These are phyloP conservation scores for Pterocarpus santalinus DNA, from an alignment of 306 rosid species.

Conservation along the genomic window DNA sequence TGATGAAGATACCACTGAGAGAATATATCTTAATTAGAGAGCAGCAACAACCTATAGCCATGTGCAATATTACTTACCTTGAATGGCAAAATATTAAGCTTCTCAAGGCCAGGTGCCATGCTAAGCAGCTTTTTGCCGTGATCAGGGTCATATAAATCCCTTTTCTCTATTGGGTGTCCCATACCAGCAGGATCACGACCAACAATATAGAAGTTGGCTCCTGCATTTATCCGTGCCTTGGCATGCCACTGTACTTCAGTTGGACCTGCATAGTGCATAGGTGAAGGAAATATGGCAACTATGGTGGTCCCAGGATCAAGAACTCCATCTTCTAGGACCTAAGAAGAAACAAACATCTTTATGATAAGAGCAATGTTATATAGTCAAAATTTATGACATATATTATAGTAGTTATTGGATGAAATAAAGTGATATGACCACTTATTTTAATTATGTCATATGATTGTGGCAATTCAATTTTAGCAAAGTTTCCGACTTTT, in stretches of 20 bases:
- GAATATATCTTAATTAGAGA: background rate
- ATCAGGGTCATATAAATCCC: constrained; percentile 94
- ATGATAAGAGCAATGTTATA: background rate
- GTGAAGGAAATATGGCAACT: constrained; percentile 94
- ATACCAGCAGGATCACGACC: constrained; percentile 99
- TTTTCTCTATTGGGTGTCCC: constrained; percentile 95
- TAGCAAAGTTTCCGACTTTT: too few relatives aligned
- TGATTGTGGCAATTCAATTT: background rate
- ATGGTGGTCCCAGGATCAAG: constrained; percentile 94
- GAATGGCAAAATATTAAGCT: constrained; percentile 95
- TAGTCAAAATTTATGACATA: background rate
- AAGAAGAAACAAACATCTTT: constrained; percentile 41
- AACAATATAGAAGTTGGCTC: constrained; percentile 95
- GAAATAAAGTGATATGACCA: background rate
- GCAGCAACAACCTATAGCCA: background rate
- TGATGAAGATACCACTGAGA: constrained; percentile 14
- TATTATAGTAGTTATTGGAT: background rate
- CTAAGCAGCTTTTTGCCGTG: constrained; percentile 95
- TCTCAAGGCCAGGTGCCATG: constrained; percentile 99
- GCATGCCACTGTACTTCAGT: constrained; percentile 99
- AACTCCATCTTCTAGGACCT: constrained; percentile 96
- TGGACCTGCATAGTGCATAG: constrained; percentile 99
- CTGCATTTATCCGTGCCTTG: constrained; percentile 93
- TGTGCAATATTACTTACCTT: constrained; percentile 56
- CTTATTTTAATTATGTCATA: background rate